Base-by-base conservation (phyloP, 179 eudicot species). In the Patellifolia procumbens region DNA sequence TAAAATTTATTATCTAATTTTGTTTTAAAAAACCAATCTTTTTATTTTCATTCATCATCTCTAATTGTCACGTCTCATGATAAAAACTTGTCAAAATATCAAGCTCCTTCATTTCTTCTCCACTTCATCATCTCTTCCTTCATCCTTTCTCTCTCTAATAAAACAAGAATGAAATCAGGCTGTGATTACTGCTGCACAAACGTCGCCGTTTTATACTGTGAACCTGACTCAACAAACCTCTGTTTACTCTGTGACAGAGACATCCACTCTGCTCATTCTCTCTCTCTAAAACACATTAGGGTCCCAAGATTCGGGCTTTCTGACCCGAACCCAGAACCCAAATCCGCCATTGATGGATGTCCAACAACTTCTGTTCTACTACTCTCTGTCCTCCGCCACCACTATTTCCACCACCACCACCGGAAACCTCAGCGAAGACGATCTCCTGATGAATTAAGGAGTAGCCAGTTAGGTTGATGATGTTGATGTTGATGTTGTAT, bases 131-230 rank as follows among this genome's bases (percentile, higher is more conserved):
- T 35, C 9, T 39, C n/a, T 49, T 12, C 31, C 1, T 42, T 31
- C 12, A 17, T 48, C 48, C 58, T 31, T 45, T n/a, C 55, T 37
- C 65, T 7, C 42, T 11, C 17, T 62, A 11, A 1, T 17, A 20
- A 7, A 75, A 59, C 1, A n/a, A n/a, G n/a, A 17, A 78, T 78
- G 81, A 72, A 78, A 35, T 65, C 65, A 39, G 78, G 70, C 35
- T 80, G 82, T 65, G 77, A 75, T 42, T 80, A 62, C 26, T 80
- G 82, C 72, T 11, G 46, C n/a, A 58, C 51, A 80, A 75, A 80
- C 82, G 79, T 75, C 58, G 82, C 79, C 58, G 82, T 80, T 37
- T 69, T 80, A 6, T 80, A 60, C 79, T 80, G 82, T 24, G 79
- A 75, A 62, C 79, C 82, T 2, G 82, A 80, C 58, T 74, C 82